Evolutionary conservation across 2,329 filamentous ascomycete genomes (phyloP), one percentile per base, ranked within the genome.

Genomic region (Ceratocystis albifundus): DNA sequence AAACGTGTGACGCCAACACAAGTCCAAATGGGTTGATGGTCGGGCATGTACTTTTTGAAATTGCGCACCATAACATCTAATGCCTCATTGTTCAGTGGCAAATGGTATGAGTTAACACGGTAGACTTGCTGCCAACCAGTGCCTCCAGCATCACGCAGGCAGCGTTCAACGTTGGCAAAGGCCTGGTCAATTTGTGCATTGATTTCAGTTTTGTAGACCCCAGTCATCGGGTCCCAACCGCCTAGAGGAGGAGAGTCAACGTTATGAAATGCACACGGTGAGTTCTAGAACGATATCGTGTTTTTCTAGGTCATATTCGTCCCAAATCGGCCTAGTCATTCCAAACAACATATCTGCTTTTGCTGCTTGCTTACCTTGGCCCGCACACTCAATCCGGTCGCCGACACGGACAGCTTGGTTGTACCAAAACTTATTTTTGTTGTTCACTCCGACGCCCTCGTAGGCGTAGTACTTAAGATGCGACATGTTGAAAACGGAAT

Each of bases 91-190:
- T 76, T 75, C 2, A 80, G 72, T 1, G 73, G 75, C 1, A 77
- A 72, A 65, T 80, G 77, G 67, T 80, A 82, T 1, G 77, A 77
- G 20, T 75, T 76, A 25, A 82, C 74, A 0, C 75, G 74, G 71
- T 73, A 82, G 0, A 85, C 83, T 67, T 85, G 80, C n/a, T 72
- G 71, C 80, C 80, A 83, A 2, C 81, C 82, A 67, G 80, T 78
- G 0, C 80, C 81, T 0, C 84, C 84, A 0, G 82, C 82, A 17
- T 78, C 70, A 53, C 76, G 77, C 3, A 86, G 72, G 32, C 72
- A 74, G 4, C 76, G 71, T 0, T 87, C 81, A 8, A 85, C 79
- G 66, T 86, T 87, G 2, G 71, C 72, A 70, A 86, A 86, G 0
- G 82, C 80, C 65, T 78, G 76, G 62, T 80, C 79, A 61, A 82